Evolutionary conservation across 352 stramenopile genomes (phyloP).

Genomic region (Pythium periplocum): DNA sequence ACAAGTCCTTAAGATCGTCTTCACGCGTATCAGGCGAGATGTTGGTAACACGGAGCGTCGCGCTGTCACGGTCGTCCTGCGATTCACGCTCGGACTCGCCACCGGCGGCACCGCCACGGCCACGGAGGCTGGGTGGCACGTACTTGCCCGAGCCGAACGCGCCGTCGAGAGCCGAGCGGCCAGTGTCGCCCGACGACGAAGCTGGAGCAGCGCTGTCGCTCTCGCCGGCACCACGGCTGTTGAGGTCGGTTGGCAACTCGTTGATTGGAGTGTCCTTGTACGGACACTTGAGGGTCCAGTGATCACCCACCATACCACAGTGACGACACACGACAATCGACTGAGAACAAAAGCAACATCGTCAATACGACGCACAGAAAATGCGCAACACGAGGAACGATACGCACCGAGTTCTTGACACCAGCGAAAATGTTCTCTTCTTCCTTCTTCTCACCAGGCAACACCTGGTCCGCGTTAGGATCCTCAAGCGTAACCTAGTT

Average conservation of each 20-base stretch:
- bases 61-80: constrained; percentile 72
- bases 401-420: constrained; percentile 72
- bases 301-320: constrained; percentile 87
- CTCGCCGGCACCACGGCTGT: constrained; percentile 34
- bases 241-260: constrained; percentile 68
- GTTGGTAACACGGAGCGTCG: constrained; percentile 98
- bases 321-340: constrained; percentile 87
- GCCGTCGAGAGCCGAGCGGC: constrained; percentile 51
- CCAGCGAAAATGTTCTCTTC: constrained; percentile 84
- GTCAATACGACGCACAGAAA: not conserved
- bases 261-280: constrained; percentile 87
- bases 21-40: constrained; percentile 98
- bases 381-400: constrained; percentile 1
- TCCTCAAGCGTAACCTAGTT: constrained; percentile 58
- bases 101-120: constrained; percentile 34
- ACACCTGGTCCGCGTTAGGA: constrained; percentile 82
- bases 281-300: constrained; percentile 90
- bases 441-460: constrained; percentile 86
- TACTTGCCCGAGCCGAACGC: constrained; percentile 85
- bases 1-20: constrained; percentile 98
- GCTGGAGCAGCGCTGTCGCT: constrained; percentile 22
- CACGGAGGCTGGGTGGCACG: constrained; percentile 78
- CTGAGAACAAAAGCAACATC: constrained; percentile 6
- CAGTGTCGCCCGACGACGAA: constrained; percentile 19
- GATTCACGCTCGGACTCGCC: constrained; percentile 26